phyloP scores from a whole-genome alignment of 2,329 filamentous ascomycete species.

The Dothideomycetes sp. region DNA sequence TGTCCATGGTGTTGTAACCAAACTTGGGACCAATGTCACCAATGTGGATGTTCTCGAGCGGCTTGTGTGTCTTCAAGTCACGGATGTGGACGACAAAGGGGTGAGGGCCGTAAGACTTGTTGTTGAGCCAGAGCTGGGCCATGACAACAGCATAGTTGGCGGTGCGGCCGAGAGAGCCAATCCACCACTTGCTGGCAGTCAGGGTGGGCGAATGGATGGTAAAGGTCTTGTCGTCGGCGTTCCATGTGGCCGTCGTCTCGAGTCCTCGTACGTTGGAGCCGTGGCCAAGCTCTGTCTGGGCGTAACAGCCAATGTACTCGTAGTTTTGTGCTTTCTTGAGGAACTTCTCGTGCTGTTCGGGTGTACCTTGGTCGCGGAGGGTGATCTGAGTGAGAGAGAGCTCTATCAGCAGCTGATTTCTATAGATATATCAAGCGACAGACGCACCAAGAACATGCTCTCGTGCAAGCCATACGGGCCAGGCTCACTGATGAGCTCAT shows the following conservation, averaged over 20 bases:
- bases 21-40: constrained; percentile 77
- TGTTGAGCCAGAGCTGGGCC: constrained; percentile 62
- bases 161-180: constrained; percentile 64
- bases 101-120: constrained; percentile 63
- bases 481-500: constrained; percentile 62
- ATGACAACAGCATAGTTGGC: constrained; percentile 73
- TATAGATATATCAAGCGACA: background rate
- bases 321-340: constrained; percentile 60
- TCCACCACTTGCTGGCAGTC: constrained; percentile 79
- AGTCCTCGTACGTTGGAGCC: constrained; percentile 67
- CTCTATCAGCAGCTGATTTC: constrained; percentile 2
- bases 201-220: constrained; percentile 63
- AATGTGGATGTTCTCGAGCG: constrained; percentile 60
- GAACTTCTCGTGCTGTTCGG: constrained; percentile 66
- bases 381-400: constrained; percentile 45
- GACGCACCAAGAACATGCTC: constrained; percentile 55
- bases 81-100: constrained; percentile 70
- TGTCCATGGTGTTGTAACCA: constrained; percentile 74
- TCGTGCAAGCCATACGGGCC: constrained; percentile 67
- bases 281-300: constrained; percentile 72
- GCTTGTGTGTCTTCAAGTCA: constrained; percentile 59
- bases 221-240: constrained; percentile 64
- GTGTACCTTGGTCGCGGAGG: constrained; percentile 59
- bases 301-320: constrained; percentile 69
- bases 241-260: constrained; percentile 67